Evolutionary conservation across 140 eudicot genomes (phyloP), one percentile per base, ranked within the genome.

Genomic region (Flaveria floridana): DNA sequence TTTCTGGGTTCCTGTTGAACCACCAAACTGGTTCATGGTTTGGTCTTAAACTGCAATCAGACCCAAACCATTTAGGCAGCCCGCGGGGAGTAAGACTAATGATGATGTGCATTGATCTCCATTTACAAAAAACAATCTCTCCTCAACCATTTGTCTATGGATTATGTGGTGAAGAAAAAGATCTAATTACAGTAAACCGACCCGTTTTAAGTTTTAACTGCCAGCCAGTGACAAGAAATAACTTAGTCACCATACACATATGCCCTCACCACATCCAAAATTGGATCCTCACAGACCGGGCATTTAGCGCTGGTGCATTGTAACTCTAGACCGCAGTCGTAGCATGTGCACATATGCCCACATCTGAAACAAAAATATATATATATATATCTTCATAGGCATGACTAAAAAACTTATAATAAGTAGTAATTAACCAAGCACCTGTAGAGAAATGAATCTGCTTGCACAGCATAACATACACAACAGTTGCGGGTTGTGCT

Each of bases 261-360:
- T 44, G 87, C 70, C 37, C 82, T 85, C 10, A 87, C 93, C 11
- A 87, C 87, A 78, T 87, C 93, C 26, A 81, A 57, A 15, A 89
- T 79, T 57, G 80, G 84, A 76, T 85, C 85, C 78, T 79, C 76
- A 46, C 92, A 89, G 8, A 89, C 72, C 15, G 90, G 92, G 67
- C 92, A 89, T 78, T 71, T 79, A 30, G 90, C 87, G 56, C 80
- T 81, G 26, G 81, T 68, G 84, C 81, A 75, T 70, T 81, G 92
- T 83, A 89, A 64, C 44, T 85, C 83, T 4, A 83, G 84, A 7
- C 86, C 92, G 72, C 96, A 89, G 55, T 81, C 46, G 82, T 81
- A 87, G 62, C 92, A 89, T 25, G 90, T 83, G 82, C 96, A 89
- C 88, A 89, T 87, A 77, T 87, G 96, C 62, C 96, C 96, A 59